Percentiles rank a stretch among this genome's conserved stretches.
Conservation (phyloP, 129 eudicot species). For the Calendula officinalis region DNA sequence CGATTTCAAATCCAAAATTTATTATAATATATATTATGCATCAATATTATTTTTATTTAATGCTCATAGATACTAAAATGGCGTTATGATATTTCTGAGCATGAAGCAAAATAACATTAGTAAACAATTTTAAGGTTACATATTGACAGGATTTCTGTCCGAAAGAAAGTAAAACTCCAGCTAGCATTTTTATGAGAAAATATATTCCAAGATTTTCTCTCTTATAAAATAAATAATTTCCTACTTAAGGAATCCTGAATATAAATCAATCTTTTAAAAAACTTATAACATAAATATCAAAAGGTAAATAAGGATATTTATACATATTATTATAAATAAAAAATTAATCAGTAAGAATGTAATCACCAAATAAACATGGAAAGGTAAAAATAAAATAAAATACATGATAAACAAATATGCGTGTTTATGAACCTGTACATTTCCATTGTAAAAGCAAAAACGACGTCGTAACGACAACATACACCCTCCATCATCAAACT, state of each 20-base stretch:
- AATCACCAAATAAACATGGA: constrained; percentile 9
- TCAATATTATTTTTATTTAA: constrained; percentile 17
- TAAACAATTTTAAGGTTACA: constrained; percentile 17
- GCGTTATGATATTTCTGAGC: constrained; percentile 21
- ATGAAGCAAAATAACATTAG: background rate
- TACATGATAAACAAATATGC: background rate
- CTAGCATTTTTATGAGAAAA: no score
- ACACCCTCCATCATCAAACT: constrained; percentile 20
- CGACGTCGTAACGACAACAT: constrained; percentile 14
- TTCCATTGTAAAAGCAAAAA: constrained; percentile 13
- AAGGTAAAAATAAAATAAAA: background rate
- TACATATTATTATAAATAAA: background rate
- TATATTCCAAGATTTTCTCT: constrained; percentile 15
- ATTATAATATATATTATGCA: background rate
- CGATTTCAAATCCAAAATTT: background rate
- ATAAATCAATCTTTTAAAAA: background rate
- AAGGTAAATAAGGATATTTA: background rate
- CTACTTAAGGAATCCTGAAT: background rate
- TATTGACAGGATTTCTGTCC: background rate
- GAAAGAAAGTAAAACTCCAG: background rate
- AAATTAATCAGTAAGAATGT: background rate
- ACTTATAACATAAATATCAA: background rate
- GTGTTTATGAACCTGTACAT: background rate
- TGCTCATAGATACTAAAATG: constrained; percentile 16
- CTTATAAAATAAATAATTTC: background rate